Evolutionary conservation across 2,329 filamentous ascomycete species (phyloP).

Genomic region (Phaeosphaeriaceae sp.): DNA sequence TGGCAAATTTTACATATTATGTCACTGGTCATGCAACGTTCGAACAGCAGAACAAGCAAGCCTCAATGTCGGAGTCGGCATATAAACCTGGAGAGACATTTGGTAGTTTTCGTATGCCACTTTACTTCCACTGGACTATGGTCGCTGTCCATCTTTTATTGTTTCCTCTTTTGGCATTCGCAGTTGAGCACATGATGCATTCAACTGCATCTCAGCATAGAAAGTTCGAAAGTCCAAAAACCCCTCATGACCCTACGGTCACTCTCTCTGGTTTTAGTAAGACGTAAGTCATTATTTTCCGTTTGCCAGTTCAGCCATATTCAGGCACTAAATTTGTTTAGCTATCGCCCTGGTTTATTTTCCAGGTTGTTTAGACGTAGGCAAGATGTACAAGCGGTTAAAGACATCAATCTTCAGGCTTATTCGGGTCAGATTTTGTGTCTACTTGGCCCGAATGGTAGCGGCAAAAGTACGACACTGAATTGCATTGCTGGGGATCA

Average conservation of each 20-base stretch:
- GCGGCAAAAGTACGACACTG: conserved; percentile 34
- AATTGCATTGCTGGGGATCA: conserved; percentile 32
- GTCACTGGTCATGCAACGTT: conserved; percentile 29
- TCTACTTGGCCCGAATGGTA: conserved; percentile 34
- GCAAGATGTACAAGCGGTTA: conserved; percentile 28
- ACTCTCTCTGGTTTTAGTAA: conserved; percentile 25
- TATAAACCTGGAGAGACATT: neutral
- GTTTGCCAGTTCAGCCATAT: too few species aligned
- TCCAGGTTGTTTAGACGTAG: conserved; percentile 24
- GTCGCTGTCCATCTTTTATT: conserved; percentile 26
- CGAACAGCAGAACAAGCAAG: conserved; percentile 15
- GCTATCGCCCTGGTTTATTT: conserved; percentile 24
- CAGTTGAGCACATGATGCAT: conserved; percentile 25
- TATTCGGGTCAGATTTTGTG: conserved; percentile 34
- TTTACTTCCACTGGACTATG: conserved; percentile 31
- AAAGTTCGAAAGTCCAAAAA: conserved; percentile 39
- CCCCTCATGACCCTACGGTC: conserved; percentile 49
- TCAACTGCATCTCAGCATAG: conserved; percentile 28
- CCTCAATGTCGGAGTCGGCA: conserved; percentile 18
- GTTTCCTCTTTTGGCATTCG: conserved; percentile 29
- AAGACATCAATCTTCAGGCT: conserved; percentile 25
- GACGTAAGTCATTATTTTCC: conserved; percentile 15
- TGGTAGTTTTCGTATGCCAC: conserved; percentile 18
- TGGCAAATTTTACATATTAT: conserved; percentile 34
- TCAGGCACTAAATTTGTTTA: neutral